Evolutionary conservation across 1,139 yeast species (phyloP).

Genomic region (Citeromyces hawaiiensis): DNA sequence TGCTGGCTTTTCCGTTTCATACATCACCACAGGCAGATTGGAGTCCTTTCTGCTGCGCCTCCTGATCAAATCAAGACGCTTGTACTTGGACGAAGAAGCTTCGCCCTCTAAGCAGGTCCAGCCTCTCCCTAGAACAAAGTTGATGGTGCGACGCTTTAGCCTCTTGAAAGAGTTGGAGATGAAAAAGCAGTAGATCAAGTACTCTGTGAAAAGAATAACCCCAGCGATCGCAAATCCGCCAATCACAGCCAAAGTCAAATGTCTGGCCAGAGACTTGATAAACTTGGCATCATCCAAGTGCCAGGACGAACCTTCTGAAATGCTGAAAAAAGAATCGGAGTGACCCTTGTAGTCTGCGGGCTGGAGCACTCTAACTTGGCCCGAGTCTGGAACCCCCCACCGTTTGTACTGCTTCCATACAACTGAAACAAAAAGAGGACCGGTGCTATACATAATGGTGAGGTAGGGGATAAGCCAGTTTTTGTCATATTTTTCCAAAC

Average conservation of each 20-base stretch:
- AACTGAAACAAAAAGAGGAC: constrained; percentile 78
- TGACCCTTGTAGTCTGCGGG: constrained; percentile 57
- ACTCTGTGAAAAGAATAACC: constrained; percentile 46
- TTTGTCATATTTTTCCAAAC: constrained; percentile 45
- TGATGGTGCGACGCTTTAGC: constrained; percentile 8
- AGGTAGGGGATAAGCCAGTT: constrained; percentile 79
- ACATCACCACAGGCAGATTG: constrained; percentile 24
- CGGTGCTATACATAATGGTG: constrained; percentile 89
- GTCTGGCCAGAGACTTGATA: constrained; percentile 57
- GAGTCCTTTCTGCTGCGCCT: constrained; percentile 43
- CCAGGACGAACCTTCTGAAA: constrained; percentile 80
- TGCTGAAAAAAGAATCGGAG: constrained; percentile 49
- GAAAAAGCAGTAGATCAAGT: constrained; percentile 37
- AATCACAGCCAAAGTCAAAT: constrained; percentile 54
- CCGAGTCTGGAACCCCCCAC: constrained; percentile 57
- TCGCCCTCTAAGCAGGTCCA: not conserved
- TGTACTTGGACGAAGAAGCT: not conserved
- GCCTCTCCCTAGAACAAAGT: constrained; percentile 1
- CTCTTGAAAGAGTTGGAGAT: constrained; percentile 18
- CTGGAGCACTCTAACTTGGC: constrained; percentile 50
- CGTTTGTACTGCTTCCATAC: constrained; percentile 82
- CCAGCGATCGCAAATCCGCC: constrained; percentile 54
- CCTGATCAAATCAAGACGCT: constrained; percentile 8
- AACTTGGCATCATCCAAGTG: constrained; percentile 75
- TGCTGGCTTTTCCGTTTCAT: not conserved